A percentile compares a stretch with the other conserved stretches of the same genome.
These are phyloP conservation scores for Tritrichomonas musculus DNA, from an alignment of 208 protist genomes.

Conservation along the genomic window DNA sequence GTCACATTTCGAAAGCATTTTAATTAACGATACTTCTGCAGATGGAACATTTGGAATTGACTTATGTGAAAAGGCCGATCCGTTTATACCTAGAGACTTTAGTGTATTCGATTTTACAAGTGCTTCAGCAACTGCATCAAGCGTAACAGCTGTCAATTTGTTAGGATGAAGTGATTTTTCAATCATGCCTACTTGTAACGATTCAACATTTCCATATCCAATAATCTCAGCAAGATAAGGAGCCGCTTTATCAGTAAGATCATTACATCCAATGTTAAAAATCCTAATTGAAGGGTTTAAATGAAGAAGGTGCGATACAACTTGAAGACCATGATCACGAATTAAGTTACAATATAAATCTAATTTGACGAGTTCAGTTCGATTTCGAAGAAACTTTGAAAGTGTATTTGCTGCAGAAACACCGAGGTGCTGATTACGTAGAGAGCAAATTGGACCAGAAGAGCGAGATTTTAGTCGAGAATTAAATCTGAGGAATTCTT, in stretches of 20 bases:
- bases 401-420: constrained; percentile 4
- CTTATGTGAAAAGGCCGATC: neutral
- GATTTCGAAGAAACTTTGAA: constrained; percentile 1
- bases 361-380: neutral
- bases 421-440: neutral
- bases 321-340: constrained; percentile 1
- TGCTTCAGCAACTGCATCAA: neutral
- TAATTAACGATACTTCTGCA: neutral
- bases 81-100: neutral
- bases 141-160: neutral
- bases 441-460: neutral
- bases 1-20: neutral
- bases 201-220: neutral
- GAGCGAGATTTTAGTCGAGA: neutral
- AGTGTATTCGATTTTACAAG: neutral
- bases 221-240: neutral
- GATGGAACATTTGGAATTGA: neutral
- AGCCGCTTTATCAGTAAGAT: constrained; percentile 6
- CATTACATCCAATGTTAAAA: constrained; percentile 25
- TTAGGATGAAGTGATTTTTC: constrained; percentile 26
- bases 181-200: neutral
- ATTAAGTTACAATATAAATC: constrained; percentile 30
- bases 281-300: neutral
- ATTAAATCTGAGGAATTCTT: neutral
- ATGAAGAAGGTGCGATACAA: neutral